Conservation (phyloP, 768 basidiomycete species). For the Steccherinum ochraceum region DNA sequence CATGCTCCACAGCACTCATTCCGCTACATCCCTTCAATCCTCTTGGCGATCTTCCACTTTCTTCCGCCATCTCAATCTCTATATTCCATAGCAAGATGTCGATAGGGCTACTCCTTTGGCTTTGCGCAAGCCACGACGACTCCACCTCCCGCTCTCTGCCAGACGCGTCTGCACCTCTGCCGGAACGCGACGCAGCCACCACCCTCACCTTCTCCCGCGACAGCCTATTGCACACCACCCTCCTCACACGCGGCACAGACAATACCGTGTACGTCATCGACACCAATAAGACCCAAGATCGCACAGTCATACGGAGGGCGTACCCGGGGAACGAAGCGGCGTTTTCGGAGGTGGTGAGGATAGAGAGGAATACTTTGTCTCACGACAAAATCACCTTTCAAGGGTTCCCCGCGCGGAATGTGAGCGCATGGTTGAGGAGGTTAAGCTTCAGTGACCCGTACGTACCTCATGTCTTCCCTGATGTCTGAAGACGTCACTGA, state of each 20-base stretch:
- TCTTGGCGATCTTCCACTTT: too few species aligned
- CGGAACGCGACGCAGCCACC: slow-evolving; percentile 5
- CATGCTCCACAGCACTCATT: too few species aligned
- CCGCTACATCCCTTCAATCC: too few species aligned
- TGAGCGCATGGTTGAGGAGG: slow-evolving; percentile 1
- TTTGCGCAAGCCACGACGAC: too few species aligned
- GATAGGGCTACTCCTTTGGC: too few species aligned
- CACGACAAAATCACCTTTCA: slow-evolving; percentile 2
- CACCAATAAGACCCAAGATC: neutral
- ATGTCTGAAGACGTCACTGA: too few species aligned
- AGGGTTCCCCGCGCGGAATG: neutral
- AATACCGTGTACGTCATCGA: neutral
- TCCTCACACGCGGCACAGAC: neutral
- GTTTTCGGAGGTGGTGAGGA: neutral
- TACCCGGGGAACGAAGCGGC: neutral
- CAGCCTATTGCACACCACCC: slow-evolving; percentile 2
- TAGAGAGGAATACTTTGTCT: slow-evolving; percentile 2
- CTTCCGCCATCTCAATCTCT: too few species aligned
- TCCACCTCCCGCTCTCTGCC: too few species aligned
- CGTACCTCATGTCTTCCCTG: too few species aligned
- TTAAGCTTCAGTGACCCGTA: slow-evolving; percentile 1
- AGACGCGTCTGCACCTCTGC: too few species aligned
- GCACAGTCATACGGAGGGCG: neutral
- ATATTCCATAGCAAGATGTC: too few species aligned
- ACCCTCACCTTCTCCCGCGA: slow-evolving; percentile 2